Base-by-base conservation (phyloP, 225 moss, liverwort and hornwort species). In the Takakia lepidozioides region DNA sequence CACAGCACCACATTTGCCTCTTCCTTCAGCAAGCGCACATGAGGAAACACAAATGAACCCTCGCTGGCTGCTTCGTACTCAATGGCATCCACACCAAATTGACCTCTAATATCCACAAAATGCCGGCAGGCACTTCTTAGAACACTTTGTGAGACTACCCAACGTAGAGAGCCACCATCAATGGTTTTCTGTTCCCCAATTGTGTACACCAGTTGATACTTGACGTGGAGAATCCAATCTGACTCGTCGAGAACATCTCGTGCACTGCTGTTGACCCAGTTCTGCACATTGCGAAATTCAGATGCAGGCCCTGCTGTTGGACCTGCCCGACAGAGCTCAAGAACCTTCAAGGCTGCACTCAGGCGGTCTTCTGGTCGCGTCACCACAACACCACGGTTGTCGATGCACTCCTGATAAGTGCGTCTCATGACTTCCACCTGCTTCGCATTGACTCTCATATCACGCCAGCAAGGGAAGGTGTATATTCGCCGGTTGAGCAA, bases 201-300 rank as follows among this genome's bases (percentile, higher is more conserved):
- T 16, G 74, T 75, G 61, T 61, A 75, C 20, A 69, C 58, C 1
- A 75, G 52, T 10, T 75, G 74, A 36, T 70, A 75, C 58, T 70
- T 70, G 40, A 65, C 65, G 18, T 75, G 57, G 1, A 65, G 58
- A 10, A 75, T 23, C 69, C 65, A 46, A 18, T 75, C 69, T 0
- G 69, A 75, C 61, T 75, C 74, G 19, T 75, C 65, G 8, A 75
- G 69, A 10, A 75, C 29, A 24, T 70, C 74, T 6, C 59, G 19
- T 2, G 63, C 64, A 20, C 44, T 70, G 13, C 9, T 20, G 5
- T 64, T 59, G 1, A 59, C 54, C 25, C 26, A 1, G 17, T 54
- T 26, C 29, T 43, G 18, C 3, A 70, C 16, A 0, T 39, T 2
- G 3, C 44, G 17, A 0, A 64, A 25, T 0, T 30, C 42, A 9